Conservation (phyloP, 768 basidiomycete genomes). For the Lyophyllum decastes region DNA sequence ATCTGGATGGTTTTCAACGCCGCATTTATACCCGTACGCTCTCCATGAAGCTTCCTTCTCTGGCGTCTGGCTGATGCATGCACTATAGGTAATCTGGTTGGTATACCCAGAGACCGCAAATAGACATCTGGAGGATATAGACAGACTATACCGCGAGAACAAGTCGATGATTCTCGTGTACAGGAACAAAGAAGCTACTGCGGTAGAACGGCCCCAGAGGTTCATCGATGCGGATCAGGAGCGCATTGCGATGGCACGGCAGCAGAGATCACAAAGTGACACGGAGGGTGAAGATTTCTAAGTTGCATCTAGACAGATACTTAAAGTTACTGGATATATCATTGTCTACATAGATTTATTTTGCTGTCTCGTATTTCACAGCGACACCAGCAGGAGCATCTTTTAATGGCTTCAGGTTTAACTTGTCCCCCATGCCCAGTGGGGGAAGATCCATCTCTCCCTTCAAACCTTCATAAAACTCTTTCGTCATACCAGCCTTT, state of each 20-base stretch:
- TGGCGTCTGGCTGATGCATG: not conserved
- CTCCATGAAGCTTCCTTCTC: not conserved
- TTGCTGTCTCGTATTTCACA: slow-evolving; percentile 17
- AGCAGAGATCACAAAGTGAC: not conserved
- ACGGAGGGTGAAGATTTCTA: not conserved
- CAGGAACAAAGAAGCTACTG: slow-evolving; percentile 42
- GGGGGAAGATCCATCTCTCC: slow-evolving; percentile 52
- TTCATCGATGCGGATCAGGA: slow-evolving; percentile 41
- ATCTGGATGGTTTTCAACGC: slow-evolving; percentile 53
- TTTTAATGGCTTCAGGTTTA: slow-evolving; percentile 6
- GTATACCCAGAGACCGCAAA: slow-evolving; percentile 54
- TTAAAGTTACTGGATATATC: not conserved
- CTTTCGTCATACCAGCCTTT: slow-evolving; percentile 69
- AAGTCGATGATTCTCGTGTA: slow-evolving; percentile 41
- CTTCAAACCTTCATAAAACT: slow-evolving; percentile 71
- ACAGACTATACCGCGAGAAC: slow-evolving; percentile 47
- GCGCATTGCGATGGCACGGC: slow-evolving; percentile 16
- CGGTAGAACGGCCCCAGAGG: slow-evolving; percentile 42
- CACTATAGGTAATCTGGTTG: slow-evolving; percentile 41
- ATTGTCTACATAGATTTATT: not conserved
- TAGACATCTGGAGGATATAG: slow-evolving; percentile 51
- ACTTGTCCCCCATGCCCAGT: not conserved
- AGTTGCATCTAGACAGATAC: not conserved
- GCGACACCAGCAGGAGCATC: slow-evolving; percentile 18
- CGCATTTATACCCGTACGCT: slow-evolving; percentile 46